Base-by-base conservation (phyloP, 2,329 filamentous ascomycete species). In the Teratosphaeria pseudoeucalypti region DNA sequence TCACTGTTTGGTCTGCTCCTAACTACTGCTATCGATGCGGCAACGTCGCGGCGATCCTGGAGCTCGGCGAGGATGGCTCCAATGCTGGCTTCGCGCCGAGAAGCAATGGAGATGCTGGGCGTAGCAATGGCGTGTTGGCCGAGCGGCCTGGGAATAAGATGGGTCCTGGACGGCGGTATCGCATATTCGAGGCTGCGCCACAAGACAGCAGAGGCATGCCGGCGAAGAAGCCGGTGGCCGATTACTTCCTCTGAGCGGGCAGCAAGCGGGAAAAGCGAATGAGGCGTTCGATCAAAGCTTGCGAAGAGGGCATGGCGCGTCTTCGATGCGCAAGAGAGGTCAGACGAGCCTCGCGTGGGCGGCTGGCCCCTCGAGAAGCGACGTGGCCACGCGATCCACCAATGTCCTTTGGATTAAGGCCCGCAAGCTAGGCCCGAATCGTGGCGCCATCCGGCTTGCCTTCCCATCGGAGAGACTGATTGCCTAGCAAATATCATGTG, bases 131-230 rank as follows among this genome's bases (percentile, higher is more conserved):
- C 63, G 70, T 73, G 4, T 66, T 67, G 66, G 61, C 77, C 75
- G 67, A 78, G 76, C 64, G 79, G 75, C 61, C 73, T 68, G 66
- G 68, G 64, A 74, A 78, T 39, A 70, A 77, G 52, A 73, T 76
- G 60, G 92, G 92, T 1, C 94, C 94, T 0, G 94, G 92, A 2
- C 82, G 94, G 68, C 81, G 94, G 66, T 99, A 99, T 76, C 81
- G 92, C 39, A 92, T 99, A 10, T 99, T 99, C 72, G 92, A 97
- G 70, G 94, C 94, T 0, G 94, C 94, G 58, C 92, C 94, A 57
- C 94, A 99, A 77, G 94, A 97, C 74, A 91, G 88, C 1, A 83
- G 94, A 68, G 94, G 94, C 4, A 99, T 99, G 94, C 94, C 94
- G 61, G 94, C 94, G 2, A 99, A 99, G 82, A 97, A 97, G 76